Percentiles rank a stretch among this genome's conserved stretches.
Evolutionary conservation across 1,284 basidiomycete species (phyloP).

Genomic region (Puccinia hordei): DNA sequence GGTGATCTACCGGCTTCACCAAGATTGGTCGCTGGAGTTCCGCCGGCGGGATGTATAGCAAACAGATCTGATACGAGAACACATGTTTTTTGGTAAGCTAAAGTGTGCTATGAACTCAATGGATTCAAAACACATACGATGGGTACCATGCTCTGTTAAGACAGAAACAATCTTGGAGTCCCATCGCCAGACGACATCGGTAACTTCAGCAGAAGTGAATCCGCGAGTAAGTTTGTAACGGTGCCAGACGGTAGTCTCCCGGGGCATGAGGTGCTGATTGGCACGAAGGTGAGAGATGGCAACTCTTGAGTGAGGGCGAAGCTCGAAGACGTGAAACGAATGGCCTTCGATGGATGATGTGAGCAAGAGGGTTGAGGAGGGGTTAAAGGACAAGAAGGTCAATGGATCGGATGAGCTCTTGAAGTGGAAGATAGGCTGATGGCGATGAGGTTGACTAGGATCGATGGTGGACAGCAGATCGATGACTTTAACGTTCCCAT

Average conservation of each 20-base stretch:
- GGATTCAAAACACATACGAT: slow-evolving; percentile 35
- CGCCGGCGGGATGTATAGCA: slow-evolving; percentile 49
- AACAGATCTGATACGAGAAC: slow-evolving; percentile 28
- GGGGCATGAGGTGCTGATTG: neutral
- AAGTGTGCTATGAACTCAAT: too few species aligned
- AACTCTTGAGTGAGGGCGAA: slow-evolving; percentile 21
- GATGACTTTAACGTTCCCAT: slow-evolving; percentile 44
- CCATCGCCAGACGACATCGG: slow-evolving; percentile 42
- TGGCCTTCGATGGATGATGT: slow-evolving; percentile 46
- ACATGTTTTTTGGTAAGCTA: neutral
- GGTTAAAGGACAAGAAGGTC: slow-evolving; percentile 39
- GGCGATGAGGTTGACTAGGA: neutral
- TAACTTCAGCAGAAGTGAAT: slow-evolving; percentile 39
- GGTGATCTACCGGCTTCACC: slow-evolving; percentile 1
- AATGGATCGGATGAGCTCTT: slow-evolving; percentile 32
- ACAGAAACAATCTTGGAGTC: slow-evolving; percentile 46
- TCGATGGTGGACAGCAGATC: neutral
- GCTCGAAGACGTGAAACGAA: slow-evolving; percentile 47
- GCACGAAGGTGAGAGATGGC: slow-evolving; percentile 30
- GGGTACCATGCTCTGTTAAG: slow-evolving; percentile 43
- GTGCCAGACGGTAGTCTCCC: slow-evolving; percentile 45
- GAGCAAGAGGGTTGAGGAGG: slow-evolving; percentile 36
- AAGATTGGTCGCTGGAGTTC: neutral
- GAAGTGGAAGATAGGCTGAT: slow-evolving; percentile 38
- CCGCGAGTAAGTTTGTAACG: slow-evolving; percentile 46